These are phyloP conservation scores for Esteya vermicola DNA, from an alignment of 2,329 filamentous ascomycete genomes.

Conservation along the genomic window DNA sequence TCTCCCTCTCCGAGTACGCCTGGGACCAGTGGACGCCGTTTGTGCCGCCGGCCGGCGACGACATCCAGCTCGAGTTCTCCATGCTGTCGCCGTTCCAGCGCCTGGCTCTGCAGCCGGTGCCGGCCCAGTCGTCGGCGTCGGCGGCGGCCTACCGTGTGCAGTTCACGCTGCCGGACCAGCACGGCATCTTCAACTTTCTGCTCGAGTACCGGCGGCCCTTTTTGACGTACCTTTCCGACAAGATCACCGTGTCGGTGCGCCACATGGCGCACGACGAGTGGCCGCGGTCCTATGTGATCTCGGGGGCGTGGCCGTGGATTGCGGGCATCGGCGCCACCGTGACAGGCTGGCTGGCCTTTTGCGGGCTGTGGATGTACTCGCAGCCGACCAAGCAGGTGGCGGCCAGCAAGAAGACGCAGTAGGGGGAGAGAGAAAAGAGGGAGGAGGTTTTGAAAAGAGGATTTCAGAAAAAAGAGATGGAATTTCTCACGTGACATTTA, in stretches of 20 bases:
- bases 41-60: constrained; percentile 52
- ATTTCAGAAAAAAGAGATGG: not conserved
- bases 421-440: not conserved
- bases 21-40: constrained; percentile 66
- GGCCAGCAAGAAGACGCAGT: constrained; percentile 33
- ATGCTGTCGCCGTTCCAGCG: constrained; percentile 98
- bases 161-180: constrained; percentile 86
- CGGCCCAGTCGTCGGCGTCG: constrained; percentile 41
- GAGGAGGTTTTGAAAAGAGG: not conserved
- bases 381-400: constrained; percentile 25
- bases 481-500: not conserved
- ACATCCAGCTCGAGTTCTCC: constrained; percentile 87
- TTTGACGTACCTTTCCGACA: constrained; percentile 79
- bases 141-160: constrained; percentile 58
- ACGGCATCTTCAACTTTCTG: constrained; percentile 97
- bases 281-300: constrained; percentile 80
- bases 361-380: constrained; percentile 73
- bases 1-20: constrained; percentile 76
- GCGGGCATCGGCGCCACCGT: constrained; percentile 75
- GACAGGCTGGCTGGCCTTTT: constrained; percentile 71
- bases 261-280: constrained; percentile 98
- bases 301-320: constrained; percentile 89
- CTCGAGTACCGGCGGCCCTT: constrained; percentile 96
- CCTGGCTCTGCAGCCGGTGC: constrained; percentile 47
- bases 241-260: constrained; percentile 83